Conservation (phyloP, 2,329 filamentous ascomycete genomes). For the Aspergillus ochraceoroseus region DNA sequence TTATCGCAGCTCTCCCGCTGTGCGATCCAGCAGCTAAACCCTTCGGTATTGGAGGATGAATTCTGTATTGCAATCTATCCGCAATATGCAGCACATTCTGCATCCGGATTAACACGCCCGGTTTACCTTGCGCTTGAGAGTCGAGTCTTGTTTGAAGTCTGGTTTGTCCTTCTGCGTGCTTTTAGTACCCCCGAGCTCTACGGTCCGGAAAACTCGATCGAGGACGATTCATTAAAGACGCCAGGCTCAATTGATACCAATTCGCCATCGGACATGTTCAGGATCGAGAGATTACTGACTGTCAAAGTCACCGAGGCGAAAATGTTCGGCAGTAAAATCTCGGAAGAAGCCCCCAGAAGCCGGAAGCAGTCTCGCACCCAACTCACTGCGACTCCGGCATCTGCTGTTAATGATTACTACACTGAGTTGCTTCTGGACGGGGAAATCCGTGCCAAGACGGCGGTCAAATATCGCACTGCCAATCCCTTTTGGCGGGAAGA, state of each 20-base stretch:
- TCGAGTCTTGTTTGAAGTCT: constrained; percentile 89
- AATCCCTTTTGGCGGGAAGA: constrained; percentile 50
- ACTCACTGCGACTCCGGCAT: constrained; percentile 25
- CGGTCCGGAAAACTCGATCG: constrained; percentile 50
- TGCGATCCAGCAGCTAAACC: constrained; percentile 83
- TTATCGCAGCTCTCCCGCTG: constrained; percentile 83
- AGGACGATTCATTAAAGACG: constrained; percentile 43
- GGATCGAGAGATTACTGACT: constrained; percentile 58
- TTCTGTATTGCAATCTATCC: constrained; percentile 95
- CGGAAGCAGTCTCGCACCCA: constrained; percentile 34
- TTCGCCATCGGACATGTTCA: constrained; percentile 55
- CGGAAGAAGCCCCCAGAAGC: constrained; percentile 31
- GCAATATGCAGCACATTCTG: constrained; percentile 73
- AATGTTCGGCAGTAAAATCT: constrained; percentile 40
- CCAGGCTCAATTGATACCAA: constrained; percentile 27
- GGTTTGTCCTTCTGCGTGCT: constrained; percentile 86
- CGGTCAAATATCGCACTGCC: constrained; percentile 44
- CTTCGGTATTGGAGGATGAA: constrained; percentile 84
- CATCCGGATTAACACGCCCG: constrained; percentile 72
- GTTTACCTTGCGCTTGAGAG: constrained; percentile 85
- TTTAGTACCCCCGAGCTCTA: constrained; percentile 92
- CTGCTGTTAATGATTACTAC: constrained; percentile 43
- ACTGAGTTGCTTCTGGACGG: constrained; percentile 48
- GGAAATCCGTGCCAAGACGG: constrained; percentile 47
- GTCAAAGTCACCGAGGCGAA: constrained; percentile 60